Evolutionary conservation across 805 yeast genomes (phyloP).

Genomic region (Yamadazyma phyllophila): DNA sequence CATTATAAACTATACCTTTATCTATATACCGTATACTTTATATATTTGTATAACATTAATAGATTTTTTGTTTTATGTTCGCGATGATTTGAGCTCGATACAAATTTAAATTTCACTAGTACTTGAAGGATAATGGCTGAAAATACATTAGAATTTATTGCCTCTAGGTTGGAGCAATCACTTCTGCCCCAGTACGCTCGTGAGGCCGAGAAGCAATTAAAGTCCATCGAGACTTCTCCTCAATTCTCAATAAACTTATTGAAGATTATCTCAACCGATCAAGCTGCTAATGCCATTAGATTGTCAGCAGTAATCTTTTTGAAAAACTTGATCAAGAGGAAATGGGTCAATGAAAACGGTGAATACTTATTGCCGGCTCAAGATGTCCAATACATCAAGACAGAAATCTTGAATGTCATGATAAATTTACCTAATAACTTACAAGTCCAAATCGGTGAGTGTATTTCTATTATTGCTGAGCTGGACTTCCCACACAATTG

Average conservation of each 20-base stretch:
- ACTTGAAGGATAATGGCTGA: slow-evolving; percentile 22
- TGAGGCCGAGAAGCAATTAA: slow-evolving; percentile 63
- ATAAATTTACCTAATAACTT: slow-evolving; percentile 72
- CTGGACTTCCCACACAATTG: slow-evolving; percentile 92
- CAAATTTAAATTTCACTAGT: not conserved
- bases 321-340: slow-evolving; percentile 79
- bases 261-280: slow-evolving; percentile 69
- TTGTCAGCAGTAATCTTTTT: slow-evolving; percentile 89
- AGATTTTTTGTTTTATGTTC: slow-evolving; percentile 6
- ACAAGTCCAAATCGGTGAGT: slow-evolving; percentile 93
- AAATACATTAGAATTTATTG: slow-evolving; percentile 47
- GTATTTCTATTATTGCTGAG: slow-evolving; percentile 89
- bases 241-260: slow-evolving; percentile 78
- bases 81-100: too few species aligned
- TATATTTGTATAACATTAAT: slow-evolving; percentile 5
- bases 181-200: slow-evolving; percentile 63
- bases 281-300: slow-evolving; percentile 55
- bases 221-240: slow-evolving; percentile 57
- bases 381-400: slow-evolving; percentile 69
- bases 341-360: slow-evolving; percentile 92
- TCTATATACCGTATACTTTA: slow-evolving; percentile 1
- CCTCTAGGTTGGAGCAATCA: slow-evolving; percentile 59
- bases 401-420: slow-evolving; percentile 84
- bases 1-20: slow-evolving; percentile 1
- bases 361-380: slow-evolving; percentile 55